Evolutionary conservation across 306 rosid genomes (phyloP), one percentile per base, ranked within the genome.

Genomic region (Lagenaria siceraria): DNA sequence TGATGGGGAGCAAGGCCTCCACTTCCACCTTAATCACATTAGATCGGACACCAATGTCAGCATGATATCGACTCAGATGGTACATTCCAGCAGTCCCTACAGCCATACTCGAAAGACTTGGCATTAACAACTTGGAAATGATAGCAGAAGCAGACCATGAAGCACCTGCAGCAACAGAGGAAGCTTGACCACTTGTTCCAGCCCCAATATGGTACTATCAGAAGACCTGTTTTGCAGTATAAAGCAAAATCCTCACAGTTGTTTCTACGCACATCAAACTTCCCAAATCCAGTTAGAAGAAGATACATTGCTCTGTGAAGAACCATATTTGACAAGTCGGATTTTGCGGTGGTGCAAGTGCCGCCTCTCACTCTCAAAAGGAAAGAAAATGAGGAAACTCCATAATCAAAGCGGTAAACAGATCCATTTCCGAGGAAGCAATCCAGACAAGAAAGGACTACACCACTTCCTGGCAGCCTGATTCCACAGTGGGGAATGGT

Each of bases 161-260:
- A 64, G 95, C 97, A 15, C 89, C 96, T 14, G 92, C 69, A 58
- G 0, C 51, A 10, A 87, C 66, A 27, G 98, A 90, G 46, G 95
- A 89, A 78, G 93, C 95, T 83, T 94, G 98, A 31, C 96, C 98
- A 62, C 96, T 91, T 81, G 95, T 87, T 78, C 98, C 98, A 46
- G 90, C 89, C 2, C 93, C 98, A 66, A 75, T 85, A 77, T 92
- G 93, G 93, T 33, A 78, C 6, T 58, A 87, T 75, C 84, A 92
- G 82, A 81, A 94, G 95, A 74, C 99, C 98, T 15, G 96, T 90
- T 83, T 86, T 90, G 92, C 99, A 95, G 81, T 95, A 95, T 86
- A 95, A 27, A n/a, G 98, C 84, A 66, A 95, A 95, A 63, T 95
- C 98, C 90, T 95, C 99, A 27, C 99, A 95, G 84, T 95, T 95